Base-by-base conservation (phyloP, 2,329 filamentous ascomycete species). In the Tetracladium maxilliforme region DNA sequence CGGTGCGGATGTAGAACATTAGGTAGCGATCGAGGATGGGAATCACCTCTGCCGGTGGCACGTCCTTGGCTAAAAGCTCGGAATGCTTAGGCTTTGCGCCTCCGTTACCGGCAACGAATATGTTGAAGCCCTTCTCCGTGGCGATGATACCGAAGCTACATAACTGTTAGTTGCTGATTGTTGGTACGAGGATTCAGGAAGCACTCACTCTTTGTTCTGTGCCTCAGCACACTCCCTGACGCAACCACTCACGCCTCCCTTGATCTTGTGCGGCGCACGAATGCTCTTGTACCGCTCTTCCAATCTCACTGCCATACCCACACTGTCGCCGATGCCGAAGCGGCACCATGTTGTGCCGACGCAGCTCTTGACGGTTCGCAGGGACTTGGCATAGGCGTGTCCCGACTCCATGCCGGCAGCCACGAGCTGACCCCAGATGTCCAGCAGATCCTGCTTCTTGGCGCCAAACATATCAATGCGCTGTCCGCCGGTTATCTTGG, bases 281-380 rank as follows among this genome's bases (percentile, higher is more conserved):
- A 93, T 78, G 41, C 79, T 82, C 62, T 93, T 93, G 52, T 93
- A 93, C 22, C 84, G 70, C 54, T 92, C 80, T 50, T 93, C 84
- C 1, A 92, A 52, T 4, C 82, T 66, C 10, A 93, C 74, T 0
- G 84, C 84, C 76, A 93, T 81, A 8, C 84, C 84, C 1, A 93
- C 84, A 47, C 78, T 84, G 52, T 93, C 84, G 15, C 82, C 81
- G 28, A 93, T 75, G 26, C 84, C 84, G 40, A 76, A 93, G 2
- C 84, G 66, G 42, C 84, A 93, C 84, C 84, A 93, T 2, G 82
- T 86, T 1, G 79, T 84, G 13, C 84, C 84, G 1, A 93, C 84
- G 39, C 84, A 93, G 31, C 77, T 83, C 62, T 93, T 93, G 43
- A 93, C 81, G 0, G 84, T 92, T 22, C 84, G 65, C 22, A 93